A percentile compares a stretch with the other conserved stretches of the same genome.
Conservation (phyloP, 139 green algal species). For the Pleodorina starrii region DNA sequence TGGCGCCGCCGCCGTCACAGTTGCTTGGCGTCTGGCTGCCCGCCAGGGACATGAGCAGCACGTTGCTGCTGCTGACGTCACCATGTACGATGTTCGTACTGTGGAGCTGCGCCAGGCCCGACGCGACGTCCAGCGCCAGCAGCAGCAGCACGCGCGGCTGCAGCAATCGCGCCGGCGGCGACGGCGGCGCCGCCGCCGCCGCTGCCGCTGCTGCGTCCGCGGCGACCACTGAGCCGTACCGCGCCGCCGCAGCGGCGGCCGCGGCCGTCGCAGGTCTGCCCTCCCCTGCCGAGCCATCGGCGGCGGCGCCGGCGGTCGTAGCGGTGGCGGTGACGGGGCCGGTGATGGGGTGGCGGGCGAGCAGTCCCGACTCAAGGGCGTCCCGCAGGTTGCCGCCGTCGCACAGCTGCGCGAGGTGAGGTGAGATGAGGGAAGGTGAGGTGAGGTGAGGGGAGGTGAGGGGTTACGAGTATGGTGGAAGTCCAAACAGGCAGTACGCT, state of each 20-base stretch:
- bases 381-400: not conserved
- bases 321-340: not conserved
- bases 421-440: not conserved
- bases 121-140: constrained; percentile 12
- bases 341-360: not conserved
- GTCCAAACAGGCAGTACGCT: too few species aligned
- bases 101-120: constrained; percentile 10
- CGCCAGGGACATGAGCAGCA: not conserved
- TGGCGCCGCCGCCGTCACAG: not conserved
- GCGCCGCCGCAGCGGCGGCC: not conserved
- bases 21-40: not conserved
- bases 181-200: not conserved
- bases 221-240: too few species aligned
- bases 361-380: constrained; percentile 10
- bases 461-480: too few species aligned
- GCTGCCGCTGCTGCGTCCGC: not conserved
- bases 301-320: not conserved
- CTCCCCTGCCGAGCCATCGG: too few species aligned
- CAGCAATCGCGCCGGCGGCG: not conserved
- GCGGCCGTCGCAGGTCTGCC: not conserved
- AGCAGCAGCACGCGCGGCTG: constrained; percentile 24
- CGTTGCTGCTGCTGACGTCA: constrained; percentile 19
- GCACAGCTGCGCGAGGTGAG: not conserved
- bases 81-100: constrained; percentile 9
- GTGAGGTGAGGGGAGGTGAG: not conserved